Conservation (phyloP, 441 rosid genomes). For the Omphalea diandra region DNA sequence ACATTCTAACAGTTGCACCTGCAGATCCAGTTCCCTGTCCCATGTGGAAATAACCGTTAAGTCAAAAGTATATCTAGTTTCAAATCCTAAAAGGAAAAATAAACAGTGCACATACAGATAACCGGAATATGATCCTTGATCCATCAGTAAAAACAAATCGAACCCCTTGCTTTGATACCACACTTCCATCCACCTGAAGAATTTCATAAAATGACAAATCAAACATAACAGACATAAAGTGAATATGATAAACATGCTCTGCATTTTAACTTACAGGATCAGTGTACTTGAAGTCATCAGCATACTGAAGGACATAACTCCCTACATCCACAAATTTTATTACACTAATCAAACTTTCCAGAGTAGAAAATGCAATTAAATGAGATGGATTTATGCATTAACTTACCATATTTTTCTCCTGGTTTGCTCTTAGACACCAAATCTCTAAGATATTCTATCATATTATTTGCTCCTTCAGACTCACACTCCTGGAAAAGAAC, state of each 20-base stretch:
- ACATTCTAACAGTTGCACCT: slow-evolving; percentile 86
- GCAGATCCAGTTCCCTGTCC: slow-evolving; percentile 93
- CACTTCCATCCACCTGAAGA: slow-evolving; percentile 86
- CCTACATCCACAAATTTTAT: slow-evolving; percentile 45
- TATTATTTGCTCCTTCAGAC: slow-evolving; percentile 89
- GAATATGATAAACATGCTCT: slow-evolving; percentile 8
- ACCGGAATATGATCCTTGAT: slow-evolving; percentile 80
- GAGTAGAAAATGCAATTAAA: neutral
- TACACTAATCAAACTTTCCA: slow-evolving; percentile 17
- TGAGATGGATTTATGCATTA: slow-evolving; percentile 13
- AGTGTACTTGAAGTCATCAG: slow-evolving; percentile 87
- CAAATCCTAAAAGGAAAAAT: slow-evolving; percentile 12
- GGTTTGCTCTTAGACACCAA: slow-evolving; percentile 63
- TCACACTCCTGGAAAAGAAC: slow-evolving; percentile 72
- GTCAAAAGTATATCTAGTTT: neutral
- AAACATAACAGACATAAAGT: slow-evolving; percentile 8
- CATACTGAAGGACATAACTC: slow-evolving; percentile 68
- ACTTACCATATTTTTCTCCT: slow-evolving; percentile 73
- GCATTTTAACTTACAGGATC: slow-evolving; percentile 72
- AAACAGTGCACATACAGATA: slow-evolving; percentile 54
- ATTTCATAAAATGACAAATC: slow-evolving; percentile 6
- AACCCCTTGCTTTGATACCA: slow-evolving; percentile 87
- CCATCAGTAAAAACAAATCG: slow-evolving; percentile 88
- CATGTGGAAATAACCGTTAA: slow-evolving; percentile 9
- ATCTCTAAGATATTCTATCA: slow-evolving; percentile 76